These are phyloP conservation scores for Globisporangium viniferum DNA, from an alignment of 352 stramenopile genomes.

Conservation along the genomic window DNA sequence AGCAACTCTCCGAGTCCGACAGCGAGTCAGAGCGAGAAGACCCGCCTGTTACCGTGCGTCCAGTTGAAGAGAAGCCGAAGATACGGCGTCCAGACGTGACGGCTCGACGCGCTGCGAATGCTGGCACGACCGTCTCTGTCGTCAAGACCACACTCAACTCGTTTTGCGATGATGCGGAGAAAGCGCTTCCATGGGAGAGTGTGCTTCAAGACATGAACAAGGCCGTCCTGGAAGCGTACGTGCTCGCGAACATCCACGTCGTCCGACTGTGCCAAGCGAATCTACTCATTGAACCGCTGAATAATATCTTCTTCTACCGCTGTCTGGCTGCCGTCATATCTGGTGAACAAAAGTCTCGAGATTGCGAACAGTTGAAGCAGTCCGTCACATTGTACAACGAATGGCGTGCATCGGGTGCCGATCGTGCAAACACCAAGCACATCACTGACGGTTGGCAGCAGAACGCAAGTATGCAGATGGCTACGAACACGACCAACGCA, in stretches of 20 bases:
- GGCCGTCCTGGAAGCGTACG: conserved; percentile 7
- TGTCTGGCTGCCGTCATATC: conserved; percentile 7
- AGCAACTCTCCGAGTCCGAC: background rate
- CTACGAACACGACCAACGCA: conserved; percentile 9
- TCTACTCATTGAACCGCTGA: background rate
- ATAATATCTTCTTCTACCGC: conserved; percentile 9
- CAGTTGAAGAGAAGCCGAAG: background rate
- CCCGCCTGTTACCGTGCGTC: background rate
- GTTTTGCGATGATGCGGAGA: conserved; percentile 1
- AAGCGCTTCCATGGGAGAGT: conserved; percentile 9
- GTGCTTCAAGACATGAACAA: conserved; percentile 16
- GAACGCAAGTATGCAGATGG: background rate
- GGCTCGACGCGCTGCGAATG: background rate
- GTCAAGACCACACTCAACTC: conserved; percentile 5
- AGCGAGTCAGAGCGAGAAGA: background rate
- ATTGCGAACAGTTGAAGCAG: conserved; percentile 5
- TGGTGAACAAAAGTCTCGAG: background rate
- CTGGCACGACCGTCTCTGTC: background rate
- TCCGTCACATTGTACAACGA: conserved; percentile 10
- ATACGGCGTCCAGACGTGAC: background rate
- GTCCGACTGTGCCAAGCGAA: conserved; percentile 7
- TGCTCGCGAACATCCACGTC: conserved; percentile 15
- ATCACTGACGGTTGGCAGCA: conserved; percentile 1
- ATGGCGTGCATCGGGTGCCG: conserved; percentile 5
- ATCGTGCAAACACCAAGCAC: conserved; percentile 1